Evolutionary conservation across 306 rosid genomes (phyloP).

Genomic region (Fragaria nilgerrensis): DNA sequence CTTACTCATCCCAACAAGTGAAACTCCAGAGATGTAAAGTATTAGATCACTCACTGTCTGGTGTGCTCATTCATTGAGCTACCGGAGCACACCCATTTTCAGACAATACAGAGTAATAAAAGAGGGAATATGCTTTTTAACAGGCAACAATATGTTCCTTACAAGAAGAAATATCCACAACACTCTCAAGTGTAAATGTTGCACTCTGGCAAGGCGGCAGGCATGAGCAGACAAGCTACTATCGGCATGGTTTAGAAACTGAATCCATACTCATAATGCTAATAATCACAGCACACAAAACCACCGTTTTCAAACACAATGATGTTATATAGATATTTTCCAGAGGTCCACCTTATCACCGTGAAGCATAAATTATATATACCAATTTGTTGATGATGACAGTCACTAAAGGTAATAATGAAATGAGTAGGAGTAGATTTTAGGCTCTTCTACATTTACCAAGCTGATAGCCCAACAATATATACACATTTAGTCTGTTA

Average conservation of each 20-base stretch:
- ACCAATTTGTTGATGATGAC: not conserved
- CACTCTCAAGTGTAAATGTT: not conserved
- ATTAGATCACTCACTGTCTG: not conserved
- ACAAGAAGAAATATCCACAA: not conserved
- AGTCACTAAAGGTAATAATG: not conserved
- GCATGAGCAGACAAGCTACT: not conserved
- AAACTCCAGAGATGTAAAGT: not conserved
- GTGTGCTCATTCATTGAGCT: not conserved
- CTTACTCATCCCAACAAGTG: not conserved
- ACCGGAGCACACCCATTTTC: not conserved
- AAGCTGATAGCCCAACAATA: not conserved
- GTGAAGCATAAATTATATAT: not conserved
- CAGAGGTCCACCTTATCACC: not conserved
- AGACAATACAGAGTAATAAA: not conserved
- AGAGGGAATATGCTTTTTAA: not conserved
- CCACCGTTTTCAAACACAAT: conserved; percentile 1
- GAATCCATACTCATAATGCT: not conserved
- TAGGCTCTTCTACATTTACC: not conserved
- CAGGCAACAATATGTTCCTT: not conserved
- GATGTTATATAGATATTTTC: conserved; percentile 1
- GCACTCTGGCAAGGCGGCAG: not conserved
- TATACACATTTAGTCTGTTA: not conserved
- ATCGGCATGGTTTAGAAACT: not conserved
- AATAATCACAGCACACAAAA: not conserved
- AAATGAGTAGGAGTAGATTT: not conserved